Base-by-base conservation (phyloP, 164 flowering plant species). In the Aristolochia contorta region DNA sequence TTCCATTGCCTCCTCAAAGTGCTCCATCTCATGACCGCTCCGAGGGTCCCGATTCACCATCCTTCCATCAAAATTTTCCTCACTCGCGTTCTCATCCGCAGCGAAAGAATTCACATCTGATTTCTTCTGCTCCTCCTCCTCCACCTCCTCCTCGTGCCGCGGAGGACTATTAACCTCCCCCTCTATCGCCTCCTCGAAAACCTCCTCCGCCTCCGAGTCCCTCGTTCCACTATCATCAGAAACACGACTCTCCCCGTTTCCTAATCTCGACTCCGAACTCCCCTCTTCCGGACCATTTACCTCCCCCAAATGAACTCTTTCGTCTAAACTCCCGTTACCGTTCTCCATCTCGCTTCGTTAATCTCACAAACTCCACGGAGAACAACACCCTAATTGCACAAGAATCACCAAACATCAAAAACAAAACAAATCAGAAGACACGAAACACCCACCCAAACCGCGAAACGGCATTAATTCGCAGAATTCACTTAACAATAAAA, bases 161-260 rank as follows among this genome's bases (percentile, higher is more conserved):
- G 20, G 2, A 66, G 19, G 43, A 6, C 33, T 24, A 55, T 54
- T 30, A 9, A 24, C 5, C 0, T 54, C 71, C 20, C 64, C 77
- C 30, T 65, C 75, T 8, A 72, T 43, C 0, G 82, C 85, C 74
- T 83, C 90, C 74, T 71, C 87, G 63, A 79, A 80, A 60, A 68
- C 74, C 25, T 79, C 85, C 23, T 77, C 81, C 61, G 66, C 81
- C 46, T 80, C 85, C 1, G 74, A 70, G 50, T 67, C 77, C 61
- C 66, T 75, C 30, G 69, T 19, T 30, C 45, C 72, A 55, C 70
- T 76, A 47, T 60, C 48, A 56, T 65, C 75, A 27, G 23, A 63
- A 43, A 47, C 60, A n/a, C 27, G 16, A 23, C 18, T 25, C 23
- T 46, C 71, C 55, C 27, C 67, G 25, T 69, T 77, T 59, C 60